Conservation (phyloP, 106 monocot species). For the Ottelia alismoides region DNA sequence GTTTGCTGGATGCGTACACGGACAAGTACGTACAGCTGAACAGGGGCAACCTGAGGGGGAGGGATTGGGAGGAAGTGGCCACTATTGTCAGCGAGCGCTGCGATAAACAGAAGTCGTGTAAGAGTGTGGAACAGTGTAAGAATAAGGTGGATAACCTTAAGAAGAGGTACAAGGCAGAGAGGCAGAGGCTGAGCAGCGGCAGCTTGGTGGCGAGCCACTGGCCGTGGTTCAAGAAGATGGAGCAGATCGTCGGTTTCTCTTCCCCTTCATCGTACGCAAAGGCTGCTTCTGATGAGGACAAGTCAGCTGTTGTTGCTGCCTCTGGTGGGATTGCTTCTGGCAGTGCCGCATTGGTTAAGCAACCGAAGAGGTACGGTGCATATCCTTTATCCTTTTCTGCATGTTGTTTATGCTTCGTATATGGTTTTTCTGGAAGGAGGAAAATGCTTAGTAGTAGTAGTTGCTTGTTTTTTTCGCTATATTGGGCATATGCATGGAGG, state of each 20-base stretch:
- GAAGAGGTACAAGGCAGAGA: constrained; percentile 96
- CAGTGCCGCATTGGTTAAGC: not conserved
- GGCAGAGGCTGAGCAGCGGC: constrained; percentile 58
- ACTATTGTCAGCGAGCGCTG: constrained; percentile 60
- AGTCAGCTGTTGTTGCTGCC: constrained; percentile 2
- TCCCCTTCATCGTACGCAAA: constrained; percentile 31
- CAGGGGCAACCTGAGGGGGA: constrained; percentile 81
- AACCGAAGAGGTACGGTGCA: constrained; percentile 22
- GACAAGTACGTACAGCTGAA: constrained; percentile 89
- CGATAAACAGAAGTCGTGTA: constrained; percentile 62
- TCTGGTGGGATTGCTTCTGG: not conserved
- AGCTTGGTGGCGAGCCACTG: constrained; percentile 57
- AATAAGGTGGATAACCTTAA: constrained; percentile 98
- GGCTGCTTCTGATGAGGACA: constrained; percentile 3
- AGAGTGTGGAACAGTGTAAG: constrained; percentile 99
- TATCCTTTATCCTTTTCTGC: no score
- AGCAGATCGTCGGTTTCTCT: constrained; percentile 68
- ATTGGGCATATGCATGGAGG: no score
- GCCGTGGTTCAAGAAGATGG: constrained; percentile 98
- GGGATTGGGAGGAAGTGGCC: constrained; percentile 99
- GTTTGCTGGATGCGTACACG: constrained; percentile 83
- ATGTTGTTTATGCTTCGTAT: no score
- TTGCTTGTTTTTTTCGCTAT: no score
- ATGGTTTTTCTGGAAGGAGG: no score
- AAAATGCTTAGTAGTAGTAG: no score